Conservation (phyloP, 2,329 filamentous ascomycete species). For the Akanthomyces muscarius region DNA sequence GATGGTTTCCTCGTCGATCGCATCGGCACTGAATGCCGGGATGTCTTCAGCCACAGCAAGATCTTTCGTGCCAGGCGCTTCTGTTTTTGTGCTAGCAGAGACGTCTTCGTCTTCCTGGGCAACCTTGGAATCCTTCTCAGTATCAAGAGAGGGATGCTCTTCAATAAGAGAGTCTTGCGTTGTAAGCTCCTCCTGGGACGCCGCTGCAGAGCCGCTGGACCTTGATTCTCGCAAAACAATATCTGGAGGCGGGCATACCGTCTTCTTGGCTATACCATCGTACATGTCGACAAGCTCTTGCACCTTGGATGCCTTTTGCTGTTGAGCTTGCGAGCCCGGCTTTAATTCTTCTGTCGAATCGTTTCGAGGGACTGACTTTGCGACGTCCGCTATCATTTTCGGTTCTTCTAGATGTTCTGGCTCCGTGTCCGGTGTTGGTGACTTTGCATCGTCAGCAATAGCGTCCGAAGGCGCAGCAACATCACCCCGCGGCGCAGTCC, state of each 20-base stretch:
- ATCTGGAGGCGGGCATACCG: not conserved
- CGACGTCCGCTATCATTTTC: no score
- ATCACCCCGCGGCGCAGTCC: not conserved
- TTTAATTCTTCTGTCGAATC: not conserved
- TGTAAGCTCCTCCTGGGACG: not conserved
- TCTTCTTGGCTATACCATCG: slow-evolving; percentile 39
- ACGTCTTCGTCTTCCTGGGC: not conserved
- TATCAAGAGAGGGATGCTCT: not conserved
- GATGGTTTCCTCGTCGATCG: not conserved
- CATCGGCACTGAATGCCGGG: not conserved
- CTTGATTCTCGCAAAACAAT: not conserved
- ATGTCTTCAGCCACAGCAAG: not conserved
- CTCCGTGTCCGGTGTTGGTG: not conserved
- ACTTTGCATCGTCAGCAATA: not conserved
- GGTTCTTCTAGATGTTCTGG: not conserved
- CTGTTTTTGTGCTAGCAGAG: no score
- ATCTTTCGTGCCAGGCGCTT: not conserved
- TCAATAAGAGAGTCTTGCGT: not conserved
- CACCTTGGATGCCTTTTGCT: slow-evolving; percentile 40
- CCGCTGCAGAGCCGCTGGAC: not conserved
- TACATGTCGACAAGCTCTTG: slow-evolving; percentile 48
- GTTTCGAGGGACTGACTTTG: not conserved
- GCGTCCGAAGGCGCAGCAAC: not conserved
- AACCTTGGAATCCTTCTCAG: not conserved
- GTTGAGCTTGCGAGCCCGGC: not conserved